These are phyloP conservation scores for Rhododendron williamsianum DNA, from an alignment of 148 eudicot genomes.

Conservation along the genomic window DNA sequence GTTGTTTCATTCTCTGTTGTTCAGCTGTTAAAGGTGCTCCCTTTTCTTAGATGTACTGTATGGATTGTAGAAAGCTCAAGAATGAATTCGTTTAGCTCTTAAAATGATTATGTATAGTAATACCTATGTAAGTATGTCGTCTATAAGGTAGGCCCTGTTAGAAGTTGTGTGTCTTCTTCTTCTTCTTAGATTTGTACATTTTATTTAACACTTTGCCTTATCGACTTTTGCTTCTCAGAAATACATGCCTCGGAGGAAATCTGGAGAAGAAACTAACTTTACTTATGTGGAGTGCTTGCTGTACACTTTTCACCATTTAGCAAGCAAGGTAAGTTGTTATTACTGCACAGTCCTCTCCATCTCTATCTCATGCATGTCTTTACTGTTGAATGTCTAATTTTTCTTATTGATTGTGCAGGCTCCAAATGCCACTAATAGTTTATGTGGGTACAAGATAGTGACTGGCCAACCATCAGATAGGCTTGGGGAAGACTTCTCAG, in stretches of 20 bases:
- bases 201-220: background rate
- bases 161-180: background rate
- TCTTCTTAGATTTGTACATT: background rate
- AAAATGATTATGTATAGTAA: background rate
- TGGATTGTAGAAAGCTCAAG: background rate
- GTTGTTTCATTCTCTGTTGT: constrained; percentile 58
- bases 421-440: constrained; percentile 92
- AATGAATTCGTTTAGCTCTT: background rate
- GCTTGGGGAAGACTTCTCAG: constrained; percentile 97
- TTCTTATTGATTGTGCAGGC: constrained; percentile 36
- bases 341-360: background rate
- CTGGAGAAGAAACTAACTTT: constrained; percentile 83
- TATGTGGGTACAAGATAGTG: constrained; percentile 88
- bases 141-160: background rate
- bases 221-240: constrained; percentile 38
- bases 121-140: background rate
- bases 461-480: constrained; percentile 99
- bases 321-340: constrained; percentile 62
- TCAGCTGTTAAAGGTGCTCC: constrained; percentile 70
- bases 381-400: constrained; percentile 34
- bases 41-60: background rate
- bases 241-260: constrained; percentile 70
- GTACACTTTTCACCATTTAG: constrained; percentile 83
- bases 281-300: constrained; percentile 75
- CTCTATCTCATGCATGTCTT: background rate